Base-by-base conservation (phyloP, 2,329 filamentous ascomycete species). In the Clonostachys chloroleuca region DNA sequence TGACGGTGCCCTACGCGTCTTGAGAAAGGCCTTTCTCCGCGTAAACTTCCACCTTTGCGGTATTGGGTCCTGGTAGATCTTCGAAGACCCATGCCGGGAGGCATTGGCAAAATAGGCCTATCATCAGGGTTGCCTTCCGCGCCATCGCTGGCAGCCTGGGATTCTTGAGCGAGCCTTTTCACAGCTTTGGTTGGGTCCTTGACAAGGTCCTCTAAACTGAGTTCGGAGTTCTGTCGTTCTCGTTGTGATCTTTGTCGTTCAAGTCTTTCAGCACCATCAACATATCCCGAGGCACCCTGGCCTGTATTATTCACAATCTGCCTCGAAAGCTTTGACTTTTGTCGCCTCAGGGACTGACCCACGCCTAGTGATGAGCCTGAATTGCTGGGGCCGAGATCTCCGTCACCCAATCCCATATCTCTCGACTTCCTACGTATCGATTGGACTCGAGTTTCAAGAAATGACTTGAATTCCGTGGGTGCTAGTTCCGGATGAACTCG, bases 381-480 rank as follows among this genome's bases (percentile, higher is more conserved):
- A 67, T 67, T 77, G 65, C 51, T 82, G 72, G 59, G 80, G 51
- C 55, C 75, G 53, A 70, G 49, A 45, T 78, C 69, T 52, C 54
- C 56, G 9, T 86, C 78, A 52, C 77, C 85, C 8, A 30, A 30
- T 30, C 24, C 24, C 24, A 30, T 30, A 55, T 85, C 90, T 20
- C 86, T 86, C 1, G 92, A 95, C 57, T 89, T 82, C 54, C 92
- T 79, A 63, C 90, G 86, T 56, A 97, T 95, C 35, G 89, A 86
- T 56, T 96, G 88, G 12, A 96, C 89, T 60, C 92, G 85, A 52
- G 92, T 95, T 59, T 99, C 92, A 3, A 99, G 79, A 56, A 97
- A 99, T 2, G 87, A 92, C 67, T 95, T 96, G 75, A 97, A 99
- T 57, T 96, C 94, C 60, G 88, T 91, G 2, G 94, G 94, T 4